phyloP scores from a whole-genome alignment of 108 stramenopile genomes.

The Cyclotella baltica region DNA sequence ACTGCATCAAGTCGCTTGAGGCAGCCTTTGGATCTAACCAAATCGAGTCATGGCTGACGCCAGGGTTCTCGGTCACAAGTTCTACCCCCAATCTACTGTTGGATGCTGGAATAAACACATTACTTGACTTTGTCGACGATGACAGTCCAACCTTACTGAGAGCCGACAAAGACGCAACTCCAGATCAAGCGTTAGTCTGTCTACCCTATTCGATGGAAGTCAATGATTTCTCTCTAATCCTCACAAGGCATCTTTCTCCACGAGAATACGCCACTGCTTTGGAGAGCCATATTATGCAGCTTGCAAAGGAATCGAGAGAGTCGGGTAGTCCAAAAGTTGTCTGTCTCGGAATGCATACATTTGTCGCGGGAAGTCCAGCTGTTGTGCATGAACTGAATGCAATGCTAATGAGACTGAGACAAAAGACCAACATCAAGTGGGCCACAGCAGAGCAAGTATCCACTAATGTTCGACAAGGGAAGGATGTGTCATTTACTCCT shows the following conservation, averaged over 20 bases:
- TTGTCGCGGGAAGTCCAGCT: conserved; percentile 44
- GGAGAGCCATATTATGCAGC: conserved; percentile 40
- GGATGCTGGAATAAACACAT: conserved; percentile 26
- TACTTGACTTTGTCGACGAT: conserved; percentile 44
- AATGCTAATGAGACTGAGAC: conserved; percentile 18
- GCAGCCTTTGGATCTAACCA: conserved; percentile 19
- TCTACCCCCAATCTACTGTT: conserved; percentile 22
- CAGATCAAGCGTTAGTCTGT: conserved; percentile 20
- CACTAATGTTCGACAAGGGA: not conserved
- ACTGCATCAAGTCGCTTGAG: conserved; percentile 11
- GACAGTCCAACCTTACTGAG: conserved; percentile 24
- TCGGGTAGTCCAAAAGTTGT: conserved; percentile 28
- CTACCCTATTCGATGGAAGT: conserved; percentile 45
- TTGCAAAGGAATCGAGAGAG: conserved; percentile 35
- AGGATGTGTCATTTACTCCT: not conserved
- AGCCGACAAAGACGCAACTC: not conserved
- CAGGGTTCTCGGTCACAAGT: conserved; percentile 36
- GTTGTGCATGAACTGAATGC: conserved; percentile 30
- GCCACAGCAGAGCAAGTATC: conserved; percentile 34
- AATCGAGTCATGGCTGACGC: conserved; percentile 39
- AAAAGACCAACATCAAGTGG: conserved; percentile 16
- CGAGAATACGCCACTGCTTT: conserved; percentile 36
- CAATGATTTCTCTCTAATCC: conserved; percentile 46
- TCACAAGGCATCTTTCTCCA: conserved; percentile 23
- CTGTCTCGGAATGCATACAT: conserved; percentile 46